Evolutionary conservation across 352 stramenopile species (phyloP).

Genomic region (Globisporangium cylindrosporum): DNA sequence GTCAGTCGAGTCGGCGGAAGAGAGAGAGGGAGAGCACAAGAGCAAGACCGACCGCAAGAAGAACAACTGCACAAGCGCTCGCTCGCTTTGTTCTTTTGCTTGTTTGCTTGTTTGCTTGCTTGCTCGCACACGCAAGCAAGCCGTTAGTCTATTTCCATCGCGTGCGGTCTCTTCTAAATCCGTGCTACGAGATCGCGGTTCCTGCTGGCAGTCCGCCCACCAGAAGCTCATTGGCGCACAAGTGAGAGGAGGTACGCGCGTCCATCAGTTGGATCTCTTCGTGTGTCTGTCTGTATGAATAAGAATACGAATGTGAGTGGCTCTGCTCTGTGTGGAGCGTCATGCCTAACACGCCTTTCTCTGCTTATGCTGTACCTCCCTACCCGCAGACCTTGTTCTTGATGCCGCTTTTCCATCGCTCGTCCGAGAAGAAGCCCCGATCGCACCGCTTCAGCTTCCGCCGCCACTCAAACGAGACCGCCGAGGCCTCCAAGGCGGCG

Average conservation of each 20-base stretch:
- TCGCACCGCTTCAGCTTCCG: conserved; percentile 66
- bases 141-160: conserved; percentile 5
- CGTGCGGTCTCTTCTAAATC: not conserved
- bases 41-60: not conserved
- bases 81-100: not conserved
- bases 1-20: not conserved
- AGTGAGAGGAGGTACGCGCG: conserved; percentile 1
- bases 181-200: not conserved
- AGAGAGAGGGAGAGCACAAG: conserved; percentile 1
- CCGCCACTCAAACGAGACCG: conserved; percentile 43
- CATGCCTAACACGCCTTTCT: not conserved
- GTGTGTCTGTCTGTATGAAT: not conserved
- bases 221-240: conserved; percentile 5
- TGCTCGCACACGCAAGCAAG: not conserved
- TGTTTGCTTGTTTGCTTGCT: not conserved
- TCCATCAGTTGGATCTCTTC: not conserved
- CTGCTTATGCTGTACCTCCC: not conserved
- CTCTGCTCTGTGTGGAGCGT: not conserved
- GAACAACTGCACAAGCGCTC: not conserved
- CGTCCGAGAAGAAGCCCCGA: conserved; percentile 48
- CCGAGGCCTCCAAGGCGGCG: conserved; percentile 9
- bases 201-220: not conserved
- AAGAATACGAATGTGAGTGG: not conserved
- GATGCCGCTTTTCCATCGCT: conserved; percentile 70
- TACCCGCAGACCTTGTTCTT: not conserved